Percentiles rank a stretch among this genome's conserved stretches.
These are phyloP conservation scores for Neurospora tetraspora DNA, from an alignment of 495 filamentous ascomycete species.

Conservation along the genomic window DNA sequence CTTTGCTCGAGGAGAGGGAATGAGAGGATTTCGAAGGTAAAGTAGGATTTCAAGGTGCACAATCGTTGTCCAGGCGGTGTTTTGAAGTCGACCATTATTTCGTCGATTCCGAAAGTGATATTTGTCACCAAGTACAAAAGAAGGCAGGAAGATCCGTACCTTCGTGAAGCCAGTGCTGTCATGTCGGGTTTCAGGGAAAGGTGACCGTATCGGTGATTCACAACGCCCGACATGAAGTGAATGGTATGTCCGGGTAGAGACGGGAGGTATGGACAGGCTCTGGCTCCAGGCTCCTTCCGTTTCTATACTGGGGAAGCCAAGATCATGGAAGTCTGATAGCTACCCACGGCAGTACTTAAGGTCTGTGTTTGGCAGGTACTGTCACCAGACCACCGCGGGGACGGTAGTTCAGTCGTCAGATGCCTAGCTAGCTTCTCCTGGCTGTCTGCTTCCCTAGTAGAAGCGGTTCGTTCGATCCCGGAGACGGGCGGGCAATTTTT, in stretches of 20 bases:
- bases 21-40: too few species aligned
- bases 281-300: not conserved
- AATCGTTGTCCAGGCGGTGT: too few species aligned
- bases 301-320: not conserved
- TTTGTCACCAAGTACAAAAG: rapidly evolving
- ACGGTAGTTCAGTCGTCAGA: not conserved
- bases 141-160: too few species aligned
- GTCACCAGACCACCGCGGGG: not conserved
- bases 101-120: too few species aligned
- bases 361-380: not conserved
- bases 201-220: too few species aligned
- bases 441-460: not conserved
- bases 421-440: too few species aligned
- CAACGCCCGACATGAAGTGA: not conserved
- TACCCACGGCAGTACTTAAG: not conserved
- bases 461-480: not conserved
- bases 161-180: too few species aligned
- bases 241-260: not conserved
- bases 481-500: not conserved
- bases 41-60: too few species aligned
- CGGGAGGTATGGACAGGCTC: not conserved
- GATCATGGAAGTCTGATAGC: not conserved
- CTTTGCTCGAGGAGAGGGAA: too few species aligned
- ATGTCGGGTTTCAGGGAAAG: too few species aligned
- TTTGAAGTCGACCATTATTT: too few species aligned